Evolutionary conservation across 805 yeast species (phyloP), one percentile per base, ranked within the genome.

Genomic region (Lachancea cidri): DNA sequence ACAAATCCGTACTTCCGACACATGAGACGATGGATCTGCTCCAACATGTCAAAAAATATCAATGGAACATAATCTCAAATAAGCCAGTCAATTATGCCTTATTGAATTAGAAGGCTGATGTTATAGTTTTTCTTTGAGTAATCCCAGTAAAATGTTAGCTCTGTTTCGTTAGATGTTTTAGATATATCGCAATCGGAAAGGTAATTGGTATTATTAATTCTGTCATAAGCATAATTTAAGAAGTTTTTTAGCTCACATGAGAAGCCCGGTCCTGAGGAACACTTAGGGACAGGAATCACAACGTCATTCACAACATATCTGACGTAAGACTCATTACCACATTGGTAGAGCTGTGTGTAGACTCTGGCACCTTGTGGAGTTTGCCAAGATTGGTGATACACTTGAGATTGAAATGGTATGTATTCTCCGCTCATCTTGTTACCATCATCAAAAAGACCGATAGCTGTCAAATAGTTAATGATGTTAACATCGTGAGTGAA

Each of bases 401-500:
- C 62, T 42, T 70, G 62, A 39, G 68, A 67, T 31, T 43, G 44
- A 61, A 76, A 74, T 4, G 67, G 68, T 34, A 75, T 66, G 36
- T 63, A 58, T 47, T 71, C 72, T 16, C 62, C 53, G 3, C 77
- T 70, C 47, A 79, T 57, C 40, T 63, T 64, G 27, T 61, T 52
- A 17, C 57, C 65, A 7, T 58, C 54, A 20, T 55, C 63, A 24
- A 60, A 55, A 17, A 84, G 58, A 7, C 86, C 88, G 38, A 84
- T 62, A 2, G 91, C 84, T 20, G 84, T 66, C 51, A 81, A 65
- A 50, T 72, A 79, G 32, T 80, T 66, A 45, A 78, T 68, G 35
- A 85, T 61, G 48, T 81, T 83, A 25, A 83, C 73, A 58, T 86
- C 95, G 56, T 86, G 95, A 11, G 86, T 71, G 67, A 85, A 81